phyloP scores from a whole-genome alignment of 345 rosid species.

The Excoecaria cochinchinensis region DNA sequence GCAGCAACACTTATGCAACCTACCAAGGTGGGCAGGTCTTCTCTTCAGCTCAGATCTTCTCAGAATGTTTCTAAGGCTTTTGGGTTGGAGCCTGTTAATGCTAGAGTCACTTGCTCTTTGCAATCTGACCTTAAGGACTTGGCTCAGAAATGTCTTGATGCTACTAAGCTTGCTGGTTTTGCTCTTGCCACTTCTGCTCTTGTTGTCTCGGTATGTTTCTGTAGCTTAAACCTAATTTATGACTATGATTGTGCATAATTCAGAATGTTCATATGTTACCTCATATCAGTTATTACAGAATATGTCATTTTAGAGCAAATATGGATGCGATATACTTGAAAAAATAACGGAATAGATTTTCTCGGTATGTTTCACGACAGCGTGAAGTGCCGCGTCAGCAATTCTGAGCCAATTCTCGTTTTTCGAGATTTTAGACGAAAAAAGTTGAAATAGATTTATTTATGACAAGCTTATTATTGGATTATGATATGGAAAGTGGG shows the following conservation, averaged over 20 bases:
- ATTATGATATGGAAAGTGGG: too few species aligned
- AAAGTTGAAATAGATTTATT: too few species aligned
- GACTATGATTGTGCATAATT: neutral
- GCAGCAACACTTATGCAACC: constrained; percentile 86
- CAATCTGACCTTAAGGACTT: constrained; percentile 68
- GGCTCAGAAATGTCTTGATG: constrained; percentile 67
- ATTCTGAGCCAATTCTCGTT: too few species aligned
- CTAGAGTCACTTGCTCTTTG: constrained; percentile 73
- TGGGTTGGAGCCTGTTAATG: constrained; percentile 48
- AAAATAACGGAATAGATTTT: too few species aligned
- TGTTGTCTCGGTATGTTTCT: constrained; percentile 66
- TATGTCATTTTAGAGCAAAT: too few species aligned
- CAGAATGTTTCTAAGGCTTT: constrained; percentile 54
- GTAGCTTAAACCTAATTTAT: neutral
- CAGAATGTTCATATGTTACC: too few species aligned
- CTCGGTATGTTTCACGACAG: too few species aligned
- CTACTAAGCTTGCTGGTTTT: constrained; percentile 74
- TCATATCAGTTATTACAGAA: too few species aligned
- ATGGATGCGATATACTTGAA: too few species aligned
- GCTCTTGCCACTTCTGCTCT: constrained; percentile 97
- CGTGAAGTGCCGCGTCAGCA: too few species aligned
- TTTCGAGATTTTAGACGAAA: too few species aligned
- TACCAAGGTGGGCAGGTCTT: constrained; percentile 51
- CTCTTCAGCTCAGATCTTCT: constrained; percentile 47
- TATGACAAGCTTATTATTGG: too few species aligned